Evolutionary conservation across 139 green algal species (phyloP), one percentile per base, ranked within the genome.

Genomic region (Chlamydomonas urium): DNA sequence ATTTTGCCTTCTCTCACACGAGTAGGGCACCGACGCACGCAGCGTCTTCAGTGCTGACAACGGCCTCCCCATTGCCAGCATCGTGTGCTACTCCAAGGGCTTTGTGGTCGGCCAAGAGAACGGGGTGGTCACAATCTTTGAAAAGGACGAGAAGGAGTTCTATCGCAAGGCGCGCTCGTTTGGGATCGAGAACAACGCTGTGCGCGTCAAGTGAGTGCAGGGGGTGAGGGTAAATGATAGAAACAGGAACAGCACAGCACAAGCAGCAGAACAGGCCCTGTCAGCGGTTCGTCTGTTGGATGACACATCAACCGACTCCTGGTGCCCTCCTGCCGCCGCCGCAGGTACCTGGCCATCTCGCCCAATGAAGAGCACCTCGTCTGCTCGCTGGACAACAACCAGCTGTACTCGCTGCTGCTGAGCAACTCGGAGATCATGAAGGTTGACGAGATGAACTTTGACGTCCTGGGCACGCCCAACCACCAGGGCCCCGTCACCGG

Each of bases 401-500:
- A 82, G 48, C 69, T 86, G 34, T 91, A 86, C 76, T 81, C 76
- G 0, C 79, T 94, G 34, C 81, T 83, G 38, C 83, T 96, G 56
- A 74, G 73, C 59, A 91, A 90, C 76, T 67, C 79, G 14, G 90
- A 95, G 66, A 85, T 93, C 61, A 74, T 79, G 73, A 90, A 92
- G 78, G 58, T 79, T 14, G 88, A 95, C n/a, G 91, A 94, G 67
- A 90, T 90, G 79, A 88, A 89, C 73, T 92, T 92, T 76, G 84
- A 90, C 72, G 66, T 85, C 33, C 48, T 81, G 66, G 74, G 76
- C 47, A 79, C 77, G 26, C 74, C 73, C 70, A 83, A 81, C 77
- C 81, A 86, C 71, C 59, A 72, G 26, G 66, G 45, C 45, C 66
- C 66, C 45, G 37, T 73, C 66, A 73, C 66, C 14, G 90, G 90